These are phyloP conservation scores for Aristolochia contorta DNA, from an alignment of 164 flowering plant genomes.

Conservation along the genomic window DNA sequence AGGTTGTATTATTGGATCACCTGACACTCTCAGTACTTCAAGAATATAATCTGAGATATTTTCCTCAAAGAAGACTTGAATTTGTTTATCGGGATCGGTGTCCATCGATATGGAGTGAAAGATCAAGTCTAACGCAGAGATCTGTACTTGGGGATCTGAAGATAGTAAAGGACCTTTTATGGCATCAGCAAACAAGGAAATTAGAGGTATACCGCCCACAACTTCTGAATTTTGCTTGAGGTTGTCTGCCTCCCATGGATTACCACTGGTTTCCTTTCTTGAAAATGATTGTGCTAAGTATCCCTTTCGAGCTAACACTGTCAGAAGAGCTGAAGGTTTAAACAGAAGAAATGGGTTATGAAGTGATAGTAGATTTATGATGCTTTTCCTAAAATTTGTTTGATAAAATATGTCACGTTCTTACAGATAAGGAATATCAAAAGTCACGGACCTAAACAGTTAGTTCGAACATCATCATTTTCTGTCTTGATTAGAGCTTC, in stretches of 20 bases:
- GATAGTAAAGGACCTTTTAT: conserved; percentile 92
- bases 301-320: conserved; percentile 54
- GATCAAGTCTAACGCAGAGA: conserved; percentile 55
- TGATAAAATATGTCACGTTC: background rate
- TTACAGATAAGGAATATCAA: background rate
- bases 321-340: conserved; percentile 50
- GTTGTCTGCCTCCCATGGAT: conserved; percentile 31
- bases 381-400: background rate
- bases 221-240: conserved; percentile 33
- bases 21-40: conserved; percentile 82
- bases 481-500: conserved; percentile 80
- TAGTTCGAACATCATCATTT: conserved; percentile 70
- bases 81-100: conserved; percentile 22
- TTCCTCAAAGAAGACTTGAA: conserved; percentile 60
- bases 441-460: conserved; percentile 60
- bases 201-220: conserved; percentile 24
- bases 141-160: conserved; percentile 70
- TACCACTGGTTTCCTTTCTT: conserved; percentile 16
- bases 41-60: conserved; percentile 75
- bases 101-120: conserved; percentile 47
- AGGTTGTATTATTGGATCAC: conserved; percentile 19
- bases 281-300: conserved; percentile 25
- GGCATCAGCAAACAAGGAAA: conserved; percentile 71
- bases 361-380: no score
- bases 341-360: background rate